phyloP scores from a whole-genome alignment of 2,329 filamentous ascomycete genomes.

The Septoria petroselini region DNA sequence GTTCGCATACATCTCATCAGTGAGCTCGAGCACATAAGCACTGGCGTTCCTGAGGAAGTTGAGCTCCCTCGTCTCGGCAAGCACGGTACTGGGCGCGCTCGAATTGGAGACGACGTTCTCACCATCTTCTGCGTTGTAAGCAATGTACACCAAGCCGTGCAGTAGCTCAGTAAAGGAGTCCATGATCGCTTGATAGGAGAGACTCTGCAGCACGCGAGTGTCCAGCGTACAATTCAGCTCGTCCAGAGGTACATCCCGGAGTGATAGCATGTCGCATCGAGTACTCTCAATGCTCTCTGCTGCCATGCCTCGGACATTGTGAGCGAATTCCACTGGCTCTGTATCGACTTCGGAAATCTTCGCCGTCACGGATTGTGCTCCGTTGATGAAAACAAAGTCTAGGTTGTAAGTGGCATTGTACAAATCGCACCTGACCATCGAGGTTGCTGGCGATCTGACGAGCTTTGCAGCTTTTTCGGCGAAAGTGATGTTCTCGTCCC shows the following conservation, averaged over 20 bases:
- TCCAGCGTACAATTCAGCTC: not conserved
- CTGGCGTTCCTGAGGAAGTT: not conserved
- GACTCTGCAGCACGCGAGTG: not conserved
- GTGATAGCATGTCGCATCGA: too few relatives aligned
- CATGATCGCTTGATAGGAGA: constrained; percentile 9
- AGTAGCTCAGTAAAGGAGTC: constrained; percentile 1
- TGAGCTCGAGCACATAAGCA: too few relatives aligned
- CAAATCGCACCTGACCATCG: constrained; percentile 7
- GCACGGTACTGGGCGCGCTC: not conserved
- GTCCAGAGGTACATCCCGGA: too few relatives aligned
- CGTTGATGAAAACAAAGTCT: constrained; percentile 2
- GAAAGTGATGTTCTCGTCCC: too few relatives aligned
- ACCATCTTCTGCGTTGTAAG: not conserved
- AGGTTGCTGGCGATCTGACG: not conserved
- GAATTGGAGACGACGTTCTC: not conserved
- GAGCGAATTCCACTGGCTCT: too few relatives aligned
- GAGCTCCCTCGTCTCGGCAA: not conserved
- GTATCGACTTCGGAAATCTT: not conserved
- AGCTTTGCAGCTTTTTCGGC: too few relatives aligned
- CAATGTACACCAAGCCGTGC: not conserved
- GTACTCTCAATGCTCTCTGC: too few relatives aligned
- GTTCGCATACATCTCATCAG: too few relatives aligned
- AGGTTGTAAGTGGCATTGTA: constrained; percentile 4
- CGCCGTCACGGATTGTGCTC: not conserved
- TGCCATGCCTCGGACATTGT: too few relatives aligned